A percentile compares a stretch with the other conserved stretches of the same genome.
Conservation (phyloP, 495 filamentous ascomycete genomes). For the Margaritispora aquatica region DNA sequence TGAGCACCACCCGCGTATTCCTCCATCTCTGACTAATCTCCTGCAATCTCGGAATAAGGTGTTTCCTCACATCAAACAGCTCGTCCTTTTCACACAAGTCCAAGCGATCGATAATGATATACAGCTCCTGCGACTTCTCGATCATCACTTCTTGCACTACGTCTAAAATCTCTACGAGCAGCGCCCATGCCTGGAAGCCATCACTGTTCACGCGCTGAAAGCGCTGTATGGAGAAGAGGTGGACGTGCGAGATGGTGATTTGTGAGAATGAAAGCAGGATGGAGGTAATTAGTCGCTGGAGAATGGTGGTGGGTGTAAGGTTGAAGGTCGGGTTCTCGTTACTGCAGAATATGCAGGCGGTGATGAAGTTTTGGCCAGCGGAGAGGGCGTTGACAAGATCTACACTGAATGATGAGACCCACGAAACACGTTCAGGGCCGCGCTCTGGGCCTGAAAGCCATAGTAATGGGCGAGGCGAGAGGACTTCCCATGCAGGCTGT, state of each 20-base stretch:
- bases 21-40: neutral
- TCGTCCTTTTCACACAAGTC: neutral
- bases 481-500: neutral
- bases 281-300: neutral
- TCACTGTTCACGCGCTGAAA: neutral
- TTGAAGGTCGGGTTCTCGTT: neutral
- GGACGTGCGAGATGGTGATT: neutral
- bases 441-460: neutral
- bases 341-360: neutral
- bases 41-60: neutral
- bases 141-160: neutral
- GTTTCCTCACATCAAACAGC: neutral
- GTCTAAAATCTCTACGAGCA: neutral
- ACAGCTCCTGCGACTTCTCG: neutral
- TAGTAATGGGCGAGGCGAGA: neutral
- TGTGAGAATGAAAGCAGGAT: neutral
- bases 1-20: constrained; percentile 1
- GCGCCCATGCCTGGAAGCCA: neutral
- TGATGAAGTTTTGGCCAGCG: neutral
- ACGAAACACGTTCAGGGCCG: neutral
- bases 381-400: constrained; percentile 3
- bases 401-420: constrained; percentile 5
- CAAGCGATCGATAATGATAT: constrained; percentile 1
- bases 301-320: neutral
- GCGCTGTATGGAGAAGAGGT: neutral